Evolutionary conservation across 1,284 basidiomycete species (phyloP).

Genomic region (Anthracocystis walkeri): DNA sequence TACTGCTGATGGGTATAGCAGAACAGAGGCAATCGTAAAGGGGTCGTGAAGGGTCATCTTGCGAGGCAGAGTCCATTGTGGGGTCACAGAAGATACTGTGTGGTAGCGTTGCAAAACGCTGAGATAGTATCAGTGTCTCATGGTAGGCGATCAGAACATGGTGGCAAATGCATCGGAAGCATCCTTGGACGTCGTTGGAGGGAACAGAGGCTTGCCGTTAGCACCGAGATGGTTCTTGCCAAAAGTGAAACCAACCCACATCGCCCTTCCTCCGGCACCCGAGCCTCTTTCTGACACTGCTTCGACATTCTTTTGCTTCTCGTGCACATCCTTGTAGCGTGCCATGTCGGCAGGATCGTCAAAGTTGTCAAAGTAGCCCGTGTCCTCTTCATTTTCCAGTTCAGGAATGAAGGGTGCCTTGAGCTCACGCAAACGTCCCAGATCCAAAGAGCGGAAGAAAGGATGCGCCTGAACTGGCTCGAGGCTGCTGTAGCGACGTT

Average conservation of each 20-base stretch:
- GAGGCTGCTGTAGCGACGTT: constrained; percentile 81
- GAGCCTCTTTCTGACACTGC: constrained; percentile 77
- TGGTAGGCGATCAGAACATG: constrained; percentile 49
- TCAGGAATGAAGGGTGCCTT: constrained; percentile 95
- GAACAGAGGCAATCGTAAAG: constrained; percentile 9
- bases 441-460: constrained; percentile 84
- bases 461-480: constrained; percentile 81
- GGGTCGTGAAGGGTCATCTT: constrained; percentile 2
- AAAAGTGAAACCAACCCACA: constrained; percentile 98
- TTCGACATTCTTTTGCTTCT: constrained; percentile 96
- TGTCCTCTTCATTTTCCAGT: constrained; percentile 90
- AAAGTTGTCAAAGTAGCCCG: constrained; percentile 99
- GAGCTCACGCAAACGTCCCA: constrained; percentile 81
- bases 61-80: not conserved
- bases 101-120: not conserved
- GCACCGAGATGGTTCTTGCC: constrained; percentile 64
- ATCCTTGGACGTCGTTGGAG: constrained; percentile 35
- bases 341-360: constrained; percentile 92
- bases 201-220: constrained; percentile 39
- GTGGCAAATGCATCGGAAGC: constrained; percentile 58
- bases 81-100: not conserved
- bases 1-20: constrained; percentile 35
- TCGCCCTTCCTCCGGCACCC: constrained; percentile 77
- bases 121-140: too few species aligned
- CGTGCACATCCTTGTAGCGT: constrained; percentile 89